phyloP scores from a whole-genome alignment of 352 stramenopile species.

The Phytopythium sindhum region DNA sequence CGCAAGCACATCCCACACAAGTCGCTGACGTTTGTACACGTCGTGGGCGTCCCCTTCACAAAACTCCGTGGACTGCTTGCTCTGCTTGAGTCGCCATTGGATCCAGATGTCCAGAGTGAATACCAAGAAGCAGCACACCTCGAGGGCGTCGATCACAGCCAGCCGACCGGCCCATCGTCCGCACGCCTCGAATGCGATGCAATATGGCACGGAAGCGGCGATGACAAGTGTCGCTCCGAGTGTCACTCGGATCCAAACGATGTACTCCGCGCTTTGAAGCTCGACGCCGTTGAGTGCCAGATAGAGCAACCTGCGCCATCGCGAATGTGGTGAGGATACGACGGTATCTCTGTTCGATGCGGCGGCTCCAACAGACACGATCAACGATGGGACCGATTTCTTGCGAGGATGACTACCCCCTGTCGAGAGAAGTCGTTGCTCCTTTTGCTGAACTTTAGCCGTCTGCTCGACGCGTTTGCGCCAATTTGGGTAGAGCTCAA shows the following conservation, averaged over 20 bases:
- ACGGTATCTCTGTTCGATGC: too few species aligned
- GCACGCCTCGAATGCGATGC: constrained; percentile 43
- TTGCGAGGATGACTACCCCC: neutral
- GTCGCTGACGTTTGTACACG: constrained; percentile 33
- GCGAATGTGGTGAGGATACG: neutral
- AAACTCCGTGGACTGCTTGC: constrained; percentile 39
- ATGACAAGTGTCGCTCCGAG: constrained; percentile 34
- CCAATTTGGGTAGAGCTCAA: constrained; percentile 51
- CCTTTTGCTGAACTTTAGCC: constrained; percentile 32
- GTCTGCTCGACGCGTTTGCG: constrained; percentile 43
- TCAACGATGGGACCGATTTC: neutral
- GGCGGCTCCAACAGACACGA: neutral
- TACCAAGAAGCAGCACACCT: constrained; percentile 34
- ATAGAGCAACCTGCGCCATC: neutral
- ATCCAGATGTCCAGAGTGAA: constrained; percentile 52
- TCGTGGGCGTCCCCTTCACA: constrained; percentile 45
- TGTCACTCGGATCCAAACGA: constrained; percentile 41
- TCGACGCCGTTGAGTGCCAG: constrained; percentile 17
- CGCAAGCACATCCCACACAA: constrained; percentile 44
- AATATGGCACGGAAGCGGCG: constrained; percentile 43
- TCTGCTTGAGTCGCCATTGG: constrained; percentile 47
- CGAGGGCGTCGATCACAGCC: constrained; percentile 24
- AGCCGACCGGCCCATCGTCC: constrained; percentile 26
- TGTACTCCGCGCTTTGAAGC: constrained; percentile 36
- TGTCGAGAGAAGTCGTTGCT: constrained; percentile 5